A percentile compares a stretch with the other conserved stretches of the same genome.
Conservation (phyloP, 73 alveolate species). For the Durusdinium trenchii region DNA sequence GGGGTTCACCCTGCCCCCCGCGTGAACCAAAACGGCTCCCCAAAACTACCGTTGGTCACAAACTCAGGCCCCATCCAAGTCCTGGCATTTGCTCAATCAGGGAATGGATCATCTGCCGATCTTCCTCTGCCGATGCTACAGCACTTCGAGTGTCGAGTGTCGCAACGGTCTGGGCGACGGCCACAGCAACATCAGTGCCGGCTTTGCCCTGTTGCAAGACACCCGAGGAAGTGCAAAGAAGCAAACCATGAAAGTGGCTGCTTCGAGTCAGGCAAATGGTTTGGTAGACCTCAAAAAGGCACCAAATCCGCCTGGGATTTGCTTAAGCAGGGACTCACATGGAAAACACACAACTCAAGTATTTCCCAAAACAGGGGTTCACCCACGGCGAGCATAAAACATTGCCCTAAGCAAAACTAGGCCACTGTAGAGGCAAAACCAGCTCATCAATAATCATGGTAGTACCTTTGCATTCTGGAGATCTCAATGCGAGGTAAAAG, state of each 20-base stretch:
- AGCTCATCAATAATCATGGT: conserved; percentile 24
- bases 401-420: no score
- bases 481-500: conserved; percentile 4
- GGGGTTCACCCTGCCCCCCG: no score
- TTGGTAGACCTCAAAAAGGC: conserved; percentile 19
- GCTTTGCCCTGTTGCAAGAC: conserved; percentile 33
- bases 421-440: neutral
- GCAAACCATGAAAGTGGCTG: conserved; percentile 8
- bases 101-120: conserved; percentile 21
- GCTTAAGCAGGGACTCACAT: conserved; percentile 43
- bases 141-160: conserved; percentile 6
- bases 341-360: conserved; percentile 26
- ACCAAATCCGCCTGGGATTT: conserved; percentile 23
- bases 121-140: conserved; percentile 25
- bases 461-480: conserved; percentile 37
- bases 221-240: conserved; percentile 29
- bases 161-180: conserved; percentile 1
- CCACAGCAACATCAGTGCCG: conserved; percentile 20
- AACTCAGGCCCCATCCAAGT: no score
- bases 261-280: conserved; percentile 6
- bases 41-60: no score
- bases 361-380: no score
- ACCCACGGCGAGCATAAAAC: no score
- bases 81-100: conserved; percentile 32
- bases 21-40: no score